Evolutionary conservation across 352 stramenopile genomes (phyloP).

Genomic region (Pythium plurisporium): DNA sequence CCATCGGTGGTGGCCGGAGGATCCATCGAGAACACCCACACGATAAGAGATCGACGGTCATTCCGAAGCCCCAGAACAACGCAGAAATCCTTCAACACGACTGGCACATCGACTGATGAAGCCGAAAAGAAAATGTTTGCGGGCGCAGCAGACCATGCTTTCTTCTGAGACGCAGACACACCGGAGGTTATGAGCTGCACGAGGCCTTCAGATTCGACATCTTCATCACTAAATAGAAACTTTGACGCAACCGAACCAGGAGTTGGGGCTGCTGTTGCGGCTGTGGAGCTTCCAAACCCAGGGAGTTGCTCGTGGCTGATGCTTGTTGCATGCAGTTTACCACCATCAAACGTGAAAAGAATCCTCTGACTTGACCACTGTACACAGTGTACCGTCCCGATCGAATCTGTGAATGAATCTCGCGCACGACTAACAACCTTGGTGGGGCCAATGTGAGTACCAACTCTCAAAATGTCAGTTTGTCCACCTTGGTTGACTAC

Average conservation of each 20-base stretch:
- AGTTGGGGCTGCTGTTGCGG: background rate
- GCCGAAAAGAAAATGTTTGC: conserved; percentile 18
- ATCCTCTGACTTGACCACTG: conserved; percentile 10
- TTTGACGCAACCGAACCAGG: background rate
- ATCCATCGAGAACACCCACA: conserved; percentile 62
- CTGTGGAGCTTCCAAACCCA: background rate
- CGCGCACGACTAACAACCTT: conserved; percentile 1
- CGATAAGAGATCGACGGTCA: conserved; percentile 29
- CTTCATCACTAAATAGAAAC: conserved; percentile 18
- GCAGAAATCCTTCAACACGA: conserved; percentile 46
- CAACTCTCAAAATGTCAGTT: conserved; percentile 9
- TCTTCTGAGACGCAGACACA: conserved; percentile 30
- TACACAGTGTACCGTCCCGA: background rate
- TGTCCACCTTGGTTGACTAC: conserved; percentile 3
- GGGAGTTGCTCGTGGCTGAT: background rate
- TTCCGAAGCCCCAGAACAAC: conserved; percentile 48
- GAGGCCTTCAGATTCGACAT: conserved; percentile 10
- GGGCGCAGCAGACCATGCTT: conserved; percentile 41
- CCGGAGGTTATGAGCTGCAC: conserved; percentile 15
- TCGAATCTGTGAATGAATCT: background rate
- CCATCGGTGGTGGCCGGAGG: background rate
- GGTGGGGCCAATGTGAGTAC: background rate
- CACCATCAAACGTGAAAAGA: conserved; percentile 11
- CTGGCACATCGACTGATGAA: background rate
- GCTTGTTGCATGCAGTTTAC: conserved; percentile 4